Percentiles rank a stretch among this genome's conserved stretches.
Conservation (phyloP, 2,329 filamentous ascomycete species). For the Calcarisporium arbuscula region DNA sequence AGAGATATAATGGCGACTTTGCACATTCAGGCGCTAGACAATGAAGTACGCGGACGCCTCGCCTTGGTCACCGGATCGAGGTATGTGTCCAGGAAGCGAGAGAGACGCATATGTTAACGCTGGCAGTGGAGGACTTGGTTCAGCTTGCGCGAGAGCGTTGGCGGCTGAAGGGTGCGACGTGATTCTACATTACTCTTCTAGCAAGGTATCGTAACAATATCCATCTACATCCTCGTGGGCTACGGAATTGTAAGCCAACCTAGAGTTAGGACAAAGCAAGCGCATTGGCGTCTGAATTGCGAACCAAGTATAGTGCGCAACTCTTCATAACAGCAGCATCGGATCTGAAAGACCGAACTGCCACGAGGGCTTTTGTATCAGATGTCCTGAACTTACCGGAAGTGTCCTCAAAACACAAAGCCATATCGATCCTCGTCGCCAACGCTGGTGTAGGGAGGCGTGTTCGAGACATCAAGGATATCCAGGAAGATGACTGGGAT, state of each 20-base stretch:
- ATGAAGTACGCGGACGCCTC: constrained; percentile 18
- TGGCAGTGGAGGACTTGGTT: constrained; percentile 28
- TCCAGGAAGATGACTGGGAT: constrained; percentile 29
- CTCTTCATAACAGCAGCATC: constrained; percentile 20
- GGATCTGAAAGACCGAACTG: constrained; percentile 20
- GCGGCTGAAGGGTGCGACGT: constrained; percentile 29
- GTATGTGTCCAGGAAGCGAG: constrained; percentile 10
- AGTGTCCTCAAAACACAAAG: constrained; percentile 16
- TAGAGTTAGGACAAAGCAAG: constrained; percentile 27
- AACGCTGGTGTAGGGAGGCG: constrained; percentile 26
- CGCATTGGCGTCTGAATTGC: constrained; percentile 19
- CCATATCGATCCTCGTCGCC: constrained; percentile 24
- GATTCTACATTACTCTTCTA: constrained; percentile 27
- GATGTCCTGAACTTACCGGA: constrained; percentile 12
- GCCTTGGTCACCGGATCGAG: constrained; percentile 28
- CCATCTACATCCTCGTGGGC: too few relatives aligned
- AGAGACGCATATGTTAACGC: neutral
- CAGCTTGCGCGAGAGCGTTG: constrained; percentile 22
- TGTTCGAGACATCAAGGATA: constrained; percentile 25
- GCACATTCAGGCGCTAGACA: constrained; percentile 17
- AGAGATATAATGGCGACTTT: constrained; percentile 18
- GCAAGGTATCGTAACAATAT: constrained; percentile 15
- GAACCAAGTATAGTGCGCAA: constrained; percentile 16
- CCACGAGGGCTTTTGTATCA: constrained; percentile 17
- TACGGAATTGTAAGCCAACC: too few relatives aligned